A percentile compares a stretch with the other conserved stretches of the same genome.
Conservation (phyloP, 305 asterid species). For the Rubia tinctorum region DNA sequence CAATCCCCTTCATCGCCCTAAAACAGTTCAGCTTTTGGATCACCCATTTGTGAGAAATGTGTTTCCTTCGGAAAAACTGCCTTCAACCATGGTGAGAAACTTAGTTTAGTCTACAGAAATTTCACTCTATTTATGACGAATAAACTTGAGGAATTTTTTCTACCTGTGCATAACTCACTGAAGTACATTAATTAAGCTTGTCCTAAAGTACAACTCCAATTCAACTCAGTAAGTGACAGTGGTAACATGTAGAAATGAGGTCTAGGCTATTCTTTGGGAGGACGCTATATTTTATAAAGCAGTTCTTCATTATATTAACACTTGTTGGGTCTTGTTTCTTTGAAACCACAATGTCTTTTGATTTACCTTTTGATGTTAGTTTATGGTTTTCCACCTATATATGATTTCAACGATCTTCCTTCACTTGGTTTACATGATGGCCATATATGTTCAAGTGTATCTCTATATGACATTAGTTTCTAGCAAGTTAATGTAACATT, state of each 20-base stretch:
- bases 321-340: neutral
- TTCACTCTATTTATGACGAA: neutral
- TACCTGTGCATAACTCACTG: neutral
- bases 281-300: neutral
- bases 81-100: constrained; percentile 37
- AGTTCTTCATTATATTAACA: neutral
- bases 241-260: neutral
- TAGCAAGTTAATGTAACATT: neutral
- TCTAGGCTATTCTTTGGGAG: neutral
- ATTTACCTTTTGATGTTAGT: neutral
- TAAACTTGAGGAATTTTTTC: neutral
- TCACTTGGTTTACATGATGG: neutral
- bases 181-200: neutral
- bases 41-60: constrained; percentile 82
- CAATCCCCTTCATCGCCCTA: constrained; percentile 78
- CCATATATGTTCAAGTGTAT: neutral
- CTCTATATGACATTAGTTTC: neutral
- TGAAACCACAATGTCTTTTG: neutral
- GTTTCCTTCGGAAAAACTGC: constrained; percentile 59
- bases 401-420: neutral
- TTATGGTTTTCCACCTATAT: neutral
- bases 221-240: neutral
- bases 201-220: too few species aligned
- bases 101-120: constrained; percentile 24
- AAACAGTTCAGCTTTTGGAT: constrained; percentile 75